Evolutionary conservation across 2,329 filamentous ascomycete genomes (phyloP).

Genomic region (Fusarium setosum): DNA sequence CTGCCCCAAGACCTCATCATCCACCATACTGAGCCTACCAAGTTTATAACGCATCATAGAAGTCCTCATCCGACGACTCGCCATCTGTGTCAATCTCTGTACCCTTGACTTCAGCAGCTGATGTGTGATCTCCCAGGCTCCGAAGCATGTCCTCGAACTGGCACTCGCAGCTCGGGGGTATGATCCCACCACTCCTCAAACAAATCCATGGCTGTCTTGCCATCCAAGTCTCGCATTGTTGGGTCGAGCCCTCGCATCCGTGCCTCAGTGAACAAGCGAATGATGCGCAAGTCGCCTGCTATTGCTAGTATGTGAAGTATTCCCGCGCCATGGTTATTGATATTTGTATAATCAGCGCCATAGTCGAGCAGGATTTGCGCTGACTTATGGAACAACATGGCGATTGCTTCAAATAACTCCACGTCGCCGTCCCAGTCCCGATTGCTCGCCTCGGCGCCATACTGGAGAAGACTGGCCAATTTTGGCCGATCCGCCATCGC

Average conservation of each 20-base stretch:
- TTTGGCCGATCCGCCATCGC: background rate
- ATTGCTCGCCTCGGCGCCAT: background rate
- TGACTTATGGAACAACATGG: background rate
- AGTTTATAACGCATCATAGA: background rate
- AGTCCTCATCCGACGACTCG: background rate
- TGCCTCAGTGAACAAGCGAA: background rate
- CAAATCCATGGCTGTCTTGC: constrained; percentile 1
- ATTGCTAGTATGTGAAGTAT: background rate
- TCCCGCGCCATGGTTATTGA: background rate
- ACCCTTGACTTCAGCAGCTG: background rate
- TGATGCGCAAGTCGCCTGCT: background rate
- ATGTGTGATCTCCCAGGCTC: background rate
- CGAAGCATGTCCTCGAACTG: background rate
- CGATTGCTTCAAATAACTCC: background rate
- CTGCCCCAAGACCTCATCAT: background rate
- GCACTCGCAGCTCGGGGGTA: background rate
- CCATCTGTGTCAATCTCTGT: background rate
- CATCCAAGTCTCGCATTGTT: background rate
- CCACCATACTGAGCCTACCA: background rate
- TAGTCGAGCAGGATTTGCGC: background rate
- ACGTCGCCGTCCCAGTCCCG: background rate
- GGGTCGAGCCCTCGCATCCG: background rate
- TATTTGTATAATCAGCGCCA: background rate
- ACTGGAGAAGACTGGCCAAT: background rate
- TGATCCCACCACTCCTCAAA: background rate